These are phyloP conservation scores for Cercospora zeae-maydis DNA, from an alignment of 2,329 filamentous ascomycete species.

Conservation along the genomic window DNA sequence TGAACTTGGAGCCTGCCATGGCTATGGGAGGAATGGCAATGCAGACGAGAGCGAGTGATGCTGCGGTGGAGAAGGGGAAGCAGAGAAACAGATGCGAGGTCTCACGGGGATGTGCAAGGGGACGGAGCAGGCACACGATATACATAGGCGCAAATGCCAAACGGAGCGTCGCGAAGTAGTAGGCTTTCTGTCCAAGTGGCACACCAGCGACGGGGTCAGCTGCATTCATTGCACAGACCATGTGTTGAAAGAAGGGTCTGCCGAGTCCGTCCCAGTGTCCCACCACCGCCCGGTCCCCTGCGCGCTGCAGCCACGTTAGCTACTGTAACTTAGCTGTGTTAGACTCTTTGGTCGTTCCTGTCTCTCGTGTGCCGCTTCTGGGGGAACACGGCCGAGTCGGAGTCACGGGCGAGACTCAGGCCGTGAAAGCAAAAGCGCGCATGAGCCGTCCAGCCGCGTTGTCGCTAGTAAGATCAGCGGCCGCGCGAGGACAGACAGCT, in stretches of 20 bases:
- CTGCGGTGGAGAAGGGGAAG: neutral
- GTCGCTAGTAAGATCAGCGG: neutral
- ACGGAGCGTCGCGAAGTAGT: conserved; percentile 7
- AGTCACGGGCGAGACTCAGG: neutral
- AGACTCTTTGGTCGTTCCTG: neutral
- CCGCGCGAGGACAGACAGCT: neutral
- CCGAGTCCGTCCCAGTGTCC: neutral
- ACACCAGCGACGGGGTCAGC: conserved; percentile 2
- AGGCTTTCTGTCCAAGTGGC: conserved; percentile 2
- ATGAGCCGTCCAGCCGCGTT: neutral
- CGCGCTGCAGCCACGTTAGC: neutral
- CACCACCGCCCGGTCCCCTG: neutral
- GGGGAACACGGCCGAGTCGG: conserved; percentile 8
- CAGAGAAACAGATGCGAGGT: neutral
- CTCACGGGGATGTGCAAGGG: neutral
- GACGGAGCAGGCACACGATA: conserved; percentile 5
- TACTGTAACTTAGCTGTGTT: no score
- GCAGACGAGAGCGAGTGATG: neutral
- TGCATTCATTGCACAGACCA: neutral
- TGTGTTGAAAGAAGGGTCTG: neutral
- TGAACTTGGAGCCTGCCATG: conserved; percentile 38
- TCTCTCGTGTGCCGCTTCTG: conserved; percentile 2
- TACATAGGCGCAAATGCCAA: conserved; percentile 8
- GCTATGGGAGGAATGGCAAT: neutral
- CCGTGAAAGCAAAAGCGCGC: neutral